A percentile compares a stretch with the other conserved stretches of the same genome.
Evolutionary conservation across 2,329 filamentous ascomycete genomes (phyloP).

Genomic region (Incumbomyces delicatus): DNA sequence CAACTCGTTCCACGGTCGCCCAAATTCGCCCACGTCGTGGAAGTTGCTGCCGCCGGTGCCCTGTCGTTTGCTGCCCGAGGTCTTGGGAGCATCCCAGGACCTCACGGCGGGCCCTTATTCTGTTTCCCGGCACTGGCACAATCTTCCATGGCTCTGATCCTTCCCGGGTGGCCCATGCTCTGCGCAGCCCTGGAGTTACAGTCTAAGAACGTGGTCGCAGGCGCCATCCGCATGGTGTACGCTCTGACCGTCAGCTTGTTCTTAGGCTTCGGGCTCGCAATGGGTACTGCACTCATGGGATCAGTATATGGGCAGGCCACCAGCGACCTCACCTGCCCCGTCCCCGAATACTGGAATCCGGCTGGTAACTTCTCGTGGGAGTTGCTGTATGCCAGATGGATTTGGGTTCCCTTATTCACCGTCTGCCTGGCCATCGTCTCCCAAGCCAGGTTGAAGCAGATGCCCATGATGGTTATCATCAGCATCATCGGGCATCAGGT

Average conservation of each 20-base stretch:
- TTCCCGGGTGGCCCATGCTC: slow-evolving; percentile 58
- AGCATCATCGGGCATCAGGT: slow-evolving; percentile 63
- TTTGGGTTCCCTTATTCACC: slow-evolving; percentile 65
- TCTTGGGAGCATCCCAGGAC: slow-evolving; percentile 53
- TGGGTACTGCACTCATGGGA: slow-evolving; percentile 55
- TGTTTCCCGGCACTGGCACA: slow-evolving; percentile 64
- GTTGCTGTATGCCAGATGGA: slow-evolving; percentile 40
- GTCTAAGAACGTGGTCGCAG: slow-evolving; percentile 57
- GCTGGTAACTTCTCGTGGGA: slow-evolving; percentile 15
- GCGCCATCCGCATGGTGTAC: slow-evolving; percentile 63
- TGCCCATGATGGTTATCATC: slow-evolving; percentile 65
- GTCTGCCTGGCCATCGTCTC: slow-evolving; percentile 68
- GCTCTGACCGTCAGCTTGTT: slow-evolving; percentile 65
- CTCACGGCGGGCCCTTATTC: slow-evolving; percentile 41
- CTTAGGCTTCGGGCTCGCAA: slow-evolving; percentile 62
- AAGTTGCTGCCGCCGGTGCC: slow-evolving; percentile 52
- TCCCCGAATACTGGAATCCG: slow-evolving; percentile 7
- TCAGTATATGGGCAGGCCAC: slow-evolving; percentile 9
- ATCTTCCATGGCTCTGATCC: slow-evolving; percentile 62
- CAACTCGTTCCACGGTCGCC: slow-evolving; percentile 64
- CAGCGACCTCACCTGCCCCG: slow-evolving; percentile 6
- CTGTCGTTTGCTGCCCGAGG: slow-evolving; percentile 59
- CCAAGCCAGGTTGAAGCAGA: slow-evolving; percentile 69
- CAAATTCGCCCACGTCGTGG: slow-evolving; percentile 54
- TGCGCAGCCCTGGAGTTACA: slow-evolving; percentile 57